These are phyloP conservation scores for Russula abietina DNA, from an alignment of 768 basidiomycete species.

Conservation along the genomic window DNA sequence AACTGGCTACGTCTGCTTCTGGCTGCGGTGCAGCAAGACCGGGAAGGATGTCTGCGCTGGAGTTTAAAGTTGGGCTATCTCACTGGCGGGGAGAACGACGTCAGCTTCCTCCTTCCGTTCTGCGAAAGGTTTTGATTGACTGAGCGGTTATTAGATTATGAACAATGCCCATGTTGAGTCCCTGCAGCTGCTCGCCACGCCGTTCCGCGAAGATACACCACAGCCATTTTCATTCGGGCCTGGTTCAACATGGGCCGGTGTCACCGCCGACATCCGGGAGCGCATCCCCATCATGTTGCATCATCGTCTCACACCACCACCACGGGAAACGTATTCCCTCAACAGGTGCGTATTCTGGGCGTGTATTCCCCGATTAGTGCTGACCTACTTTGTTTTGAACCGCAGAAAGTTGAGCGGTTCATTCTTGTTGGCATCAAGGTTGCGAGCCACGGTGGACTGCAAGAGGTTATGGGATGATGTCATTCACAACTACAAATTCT, in stretches of 20 bases:
- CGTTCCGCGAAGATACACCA: constrained; percentile 59
- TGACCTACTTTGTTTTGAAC: background rate
- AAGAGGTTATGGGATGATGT: constrained; percentile 69
- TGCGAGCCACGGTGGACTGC: constrained; percentile 71
- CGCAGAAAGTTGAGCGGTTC: constrained; percentile 75
- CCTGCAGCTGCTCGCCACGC: constrained; percentile 77
- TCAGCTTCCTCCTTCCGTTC: constrained; percentile 28
- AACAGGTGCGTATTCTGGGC: constrained; percentile 55
- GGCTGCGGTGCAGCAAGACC: constrained; percentile 67
- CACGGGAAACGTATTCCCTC: constrained; percentile 88
- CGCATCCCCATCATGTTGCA: constrained; percentile 87
- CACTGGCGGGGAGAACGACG: constrained; percentile 86
- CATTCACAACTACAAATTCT: constrained; percentile 37
- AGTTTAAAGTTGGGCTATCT: constrained; percentile 85
- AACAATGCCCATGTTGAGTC: constrained; percentile 79
- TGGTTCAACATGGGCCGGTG: constrained; percentile 55
- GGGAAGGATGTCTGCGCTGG: constrained; percentile 60
- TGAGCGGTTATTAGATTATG: constrained; percentile 58
- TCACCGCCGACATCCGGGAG: constrained; percentile 70
- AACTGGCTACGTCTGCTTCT: constrained; percentile 79
- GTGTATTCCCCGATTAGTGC: background rate
- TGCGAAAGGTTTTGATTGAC: background rate
- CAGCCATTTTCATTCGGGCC: constrained; percentile 80
- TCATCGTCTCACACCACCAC: constrained; percentile 86
- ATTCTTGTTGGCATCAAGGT: constrained; percentile 69